Evolutionary conservation across 2,329 filamentous ascomycete species (phyloP).

Genomic region (Calonectria crousiana): DNA sequence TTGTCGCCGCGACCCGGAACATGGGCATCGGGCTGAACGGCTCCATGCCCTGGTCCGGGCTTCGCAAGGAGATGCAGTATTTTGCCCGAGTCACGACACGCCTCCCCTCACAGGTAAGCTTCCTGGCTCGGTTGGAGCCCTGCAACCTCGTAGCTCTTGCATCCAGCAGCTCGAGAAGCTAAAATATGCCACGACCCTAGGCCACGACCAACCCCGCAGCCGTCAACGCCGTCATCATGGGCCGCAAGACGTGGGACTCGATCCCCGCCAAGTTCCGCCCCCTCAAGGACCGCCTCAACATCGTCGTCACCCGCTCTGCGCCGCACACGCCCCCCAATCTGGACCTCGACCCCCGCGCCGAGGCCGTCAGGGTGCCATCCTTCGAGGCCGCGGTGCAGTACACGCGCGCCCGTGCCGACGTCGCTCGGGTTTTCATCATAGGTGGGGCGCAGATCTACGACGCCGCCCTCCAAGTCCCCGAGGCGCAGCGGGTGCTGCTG

Average conservation of each 20-base stretch:
- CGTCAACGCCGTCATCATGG: slow-evolving; percentile 91
- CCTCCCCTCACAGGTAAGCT: slow-evolving; percentile 56
- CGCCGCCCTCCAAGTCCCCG: slow-evolving; percentile 71
- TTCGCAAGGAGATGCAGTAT: slow-evolving; percentile 94
- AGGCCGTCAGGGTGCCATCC: slow-evolving; percentile 69
- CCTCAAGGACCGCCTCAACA: slow-evolving; percentile 82
- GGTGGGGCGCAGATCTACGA: slow-evolving; percentile 90
- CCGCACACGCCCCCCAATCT: slow-evolving; percentile 26
- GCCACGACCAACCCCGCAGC: slow-evolving; percentile 44
- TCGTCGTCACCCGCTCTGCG: slow-evolving; percentile 77
- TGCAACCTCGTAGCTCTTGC: background rate
- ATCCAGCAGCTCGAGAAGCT: background rate
- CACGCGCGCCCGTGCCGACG: slow-evolving; percentile 52
- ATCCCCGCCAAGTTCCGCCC: slow-evolving; percentile 85
- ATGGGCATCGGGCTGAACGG: slow-evolving; percentile 90
- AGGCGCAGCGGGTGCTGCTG: slow-evolving; percentile 74
- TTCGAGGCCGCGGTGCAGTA: slow-evolving; percentile 69
- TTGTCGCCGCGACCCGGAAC: slow-evolving; percentile 90
- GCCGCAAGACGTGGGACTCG: slow-evolving; percentile 95
- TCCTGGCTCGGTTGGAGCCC: background rate
- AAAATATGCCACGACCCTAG: slow-evolving; percentile 33
- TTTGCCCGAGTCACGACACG: slow-evolving; percentile 91
- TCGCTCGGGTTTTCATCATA: slow-evolving; percentile 83
- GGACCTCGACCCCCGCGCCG: slow-evolving; percentile 36
- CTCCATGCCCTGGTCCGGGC: slow-evolving; percentile 86